Base-by-base conservation (phyloP, 78 protist genomes). In the Pigoraptor vietnamica region DNA sequence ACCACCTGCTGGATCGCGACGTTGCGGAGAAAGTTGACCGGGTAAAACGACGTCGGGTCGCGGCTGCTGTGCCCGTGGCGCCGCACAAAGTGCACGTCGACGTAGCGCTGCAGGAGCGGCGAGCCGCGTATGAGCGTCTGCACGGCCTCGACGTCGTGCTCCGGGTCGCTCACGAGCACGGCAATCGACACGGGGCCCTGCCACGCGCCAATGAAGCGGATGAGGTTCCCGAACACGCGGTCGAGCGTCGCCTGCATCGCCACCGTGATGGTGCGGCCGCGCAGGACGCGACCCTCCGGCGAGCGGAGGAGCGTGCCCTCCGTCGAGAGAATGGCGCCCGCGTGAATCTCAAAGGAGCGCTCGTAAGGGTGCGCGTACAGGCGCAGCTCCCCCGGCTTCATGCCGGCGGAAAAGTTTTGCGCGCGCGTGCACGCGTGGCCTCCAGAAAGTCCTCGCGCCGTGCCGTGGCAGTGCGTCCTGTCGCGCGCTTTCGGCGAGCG, bases 31-130 rank as follows among this genome's bases (percentile, higher is more conserved):
- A 91, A 9, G 33, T 91, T 91, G 89, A 91, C 86, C 1, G 93
- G 93, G 40, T 91, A 91, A 56, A 91, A 91, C 1, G 90, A 14
- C 23, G n/a, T 91, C 33, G 33, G 24, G 25, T 91, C 90, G 32
- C 24, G 9, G 33, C 39, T 19, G 29, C 35, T 81, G 35, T 83
- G 93, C 56, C 86, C 90, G 36, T 10, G n/a, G 32, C 93, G n/a
- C 93, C 93, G 86, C 29, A 91, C 93, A 33, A 91, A 33, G 90
- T 91, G 93, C 29, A 91, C 2, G 56, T 86, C 93, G 23, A 91
- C 90, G 34, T 37, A 0, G 37, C 37, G 14, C 82, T 81, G 24
- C 2, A 67, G 39, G 32, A n/a, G 14, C 24, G n/a, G 81, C 2
- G 87, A 1, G 36, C 25, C 6, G 24, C 25, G 37, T 6, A 91